These are phyloP conservation scores for Aspergillus calidoustus DNA, from an alignment of 2,329 filamentous ascomycete genomes.

Conservation along the genomic window DNA sequence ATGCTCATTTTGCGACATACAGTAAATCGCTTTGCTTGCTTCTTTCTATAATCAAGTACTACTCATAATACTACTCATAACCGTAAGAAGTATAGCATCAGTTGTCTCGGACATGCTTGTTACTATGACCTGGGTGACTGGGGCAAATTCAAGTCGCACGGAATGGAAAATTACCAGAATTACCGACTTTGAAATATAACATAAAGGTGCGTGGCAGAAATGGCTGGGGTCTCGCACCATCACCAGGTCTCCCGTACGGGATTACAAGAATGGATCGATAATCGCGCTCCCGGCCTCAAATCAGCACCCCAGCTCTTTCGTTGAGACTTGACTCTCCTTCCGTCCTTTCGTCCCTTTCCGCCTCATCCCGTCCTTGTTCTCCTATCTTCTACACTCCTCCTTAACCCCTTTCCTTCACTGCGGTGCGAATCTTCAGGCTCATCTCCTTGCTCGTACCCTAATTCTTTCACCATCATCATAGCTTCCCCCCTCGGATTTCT, in stretches of 20 bases:
- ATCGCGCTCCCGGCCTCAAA: conserved; percentile 7
- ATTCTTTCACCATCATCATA: conserved; percentile 10
- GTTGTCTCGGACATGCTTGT: background rate
- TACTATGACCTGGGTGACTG: background rate
- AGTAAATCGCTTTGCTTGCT: background rate
- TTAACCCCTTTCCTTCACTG: background rate
- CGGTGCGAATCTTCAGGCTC: conserved; percentile 5
- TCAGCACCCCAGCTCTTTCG: conserved; percentile 7
- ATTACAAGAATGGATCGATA: conserved; percentile 5
- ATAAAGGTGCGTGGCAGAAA: background rate
- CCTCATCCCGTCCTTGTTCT: conserved; percentile 12
- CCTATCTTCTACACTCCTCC: background rate
- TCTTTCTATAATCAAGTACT: background rate
- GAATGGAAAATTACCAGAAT: conserved; percentile 4
- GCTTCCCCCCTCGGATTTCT: conserved; percentile 5
- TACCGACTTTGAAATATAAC: background rate
- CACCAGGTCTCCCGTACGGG: background rate
- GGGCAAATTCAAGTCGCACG: background rate
- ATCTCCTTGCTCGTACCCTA: conserved; percentile 2
- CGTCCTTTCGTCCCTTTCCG: conserved; percentile 17
- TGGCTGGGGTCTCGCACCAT: background rate
- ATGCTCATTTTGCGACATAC: conserved; percentile 17
- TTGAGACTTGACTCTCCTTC: conserved; percentile 10
- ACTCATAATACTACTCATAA: background rate
- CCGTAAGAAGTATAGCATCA: background rate